Conservation (phyloP, 306 rosid species). For the Cyamopsis tetragonoloba region DNA sequence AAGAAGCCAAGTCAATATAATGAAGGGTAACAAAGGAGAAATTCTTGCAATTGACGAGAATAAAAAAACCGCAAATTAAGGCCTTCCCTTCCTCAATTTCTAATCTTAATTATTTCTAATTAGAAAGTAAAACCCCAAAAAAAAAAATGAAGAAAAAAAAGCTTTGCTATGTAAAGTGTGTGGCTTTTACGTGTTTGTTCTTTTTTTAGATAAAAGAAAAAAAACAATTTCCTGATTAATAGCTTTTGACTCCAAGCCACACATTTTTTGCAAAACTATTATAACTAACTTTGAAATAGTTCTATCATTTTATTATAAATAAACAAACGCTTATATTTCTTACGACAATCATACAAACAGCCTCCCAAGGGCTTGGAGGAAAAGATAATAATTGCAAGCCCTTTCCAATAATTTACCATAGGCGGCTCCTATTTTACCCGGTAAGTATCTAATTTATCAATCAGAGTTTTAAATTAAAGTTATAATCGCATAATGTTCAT, state of each 20-base stretch:
- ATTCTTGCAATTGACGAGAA: not conserved
- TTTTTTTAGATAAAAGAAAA: not conserved
- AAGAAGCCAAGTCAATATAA: not conserved
- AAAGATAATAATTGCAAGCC: constrained; percentile 12
- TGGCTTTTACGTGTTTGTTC: constrained; percentile 17
- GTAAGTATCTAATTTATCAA: too few relatives aligned
- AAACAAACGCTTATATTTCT: not conserved
- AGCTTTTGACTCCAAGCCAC: constrained; percentile 34
- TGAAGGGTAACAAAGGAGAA: not conserved
- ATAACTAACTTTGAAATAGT: constrained; percentile 16
- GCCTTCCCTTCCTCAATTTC: constrained; percentile 1
- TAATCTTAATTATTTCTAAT: not conserved
- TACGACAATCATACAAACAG: not conserved
- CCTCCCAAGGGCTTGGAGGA: constrained; percentile 20
- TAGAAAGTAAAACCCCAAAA: not conserved
- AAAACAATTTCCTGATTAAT: not conserved
- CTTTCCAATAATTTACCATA: not conserved
- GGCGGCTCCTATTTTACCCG: constrained; percentile 16
- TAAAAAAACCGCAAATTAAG: constrained; percentile 11
- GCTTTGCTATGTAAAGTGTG: not conserved
- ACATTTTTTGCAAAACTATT: constrained; percentile 17
- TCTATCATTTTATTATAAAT: not conserved
- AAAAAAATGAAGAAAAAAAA: not conserved
- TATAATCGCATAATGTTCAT: too few relatives aligned
- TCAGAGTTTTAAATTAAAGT: too few relatives aligned